Percentiles rank a stretch among this genome's conserved stretches.
Conservation (phyloP, 306 rosid genomes). For the Prunus persica region DNA sequence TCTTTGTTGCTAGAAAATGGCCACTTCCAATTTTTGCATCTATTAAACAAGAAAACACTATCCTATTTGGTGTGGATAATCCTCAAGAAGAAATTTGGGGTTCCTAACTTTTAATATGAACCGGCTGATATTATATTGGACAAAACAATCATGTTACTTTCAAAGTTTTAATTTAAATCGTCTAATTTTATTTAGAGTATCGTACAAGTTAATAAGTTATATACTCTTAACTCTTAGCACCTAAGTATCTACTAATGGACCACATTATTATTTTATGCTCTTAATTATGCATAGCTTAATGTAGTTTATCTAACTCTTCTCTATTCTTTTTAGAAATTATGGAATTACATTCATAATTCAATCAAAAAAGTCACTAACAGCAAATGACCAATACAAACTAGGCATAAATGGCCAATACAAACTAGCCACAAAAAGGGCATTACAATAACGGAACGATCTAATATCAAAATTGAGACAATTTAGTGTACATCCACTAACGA, state of each 20-base stretch:
- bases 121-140: not conserved
- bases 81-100: not conserved
- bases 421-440: too few relatives aligned
- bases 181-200: not conserved
- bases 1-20: not conserved
- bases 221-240: too few relatives aligned
- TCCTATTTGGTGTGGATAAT: not conserved
- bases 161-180: not conserved
- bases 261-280: not conserved
- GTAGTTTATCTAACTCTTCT: not conserved
- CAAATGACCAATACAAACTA: too few relatives aligned
- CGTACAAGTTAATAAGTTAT: not conserved
- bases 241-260: not conserved
- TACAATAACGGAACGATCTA: too few relatives aligned
- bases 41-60: not conserved
- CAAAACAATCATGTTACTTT: not conserved
- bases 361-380: fast-evolving
- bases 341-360: too few relatives aligned
- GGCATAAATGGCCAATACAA: too few relatives aligned
- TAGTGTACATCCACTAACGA: too few relatives aligned
- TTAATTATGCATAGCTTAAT: not conserved
- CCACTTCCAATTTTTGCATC: not conserved
- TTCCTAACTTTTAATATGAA: not conserved
- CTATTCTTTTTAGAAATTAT: too few relatives aligned
- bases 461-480: too few relatives aligned